Percentiles rank a stretch among this genome's conserved stretches.
Conservation (phyloP, 257 asterid genomes). For the Pogostemon cablin region DNA sequence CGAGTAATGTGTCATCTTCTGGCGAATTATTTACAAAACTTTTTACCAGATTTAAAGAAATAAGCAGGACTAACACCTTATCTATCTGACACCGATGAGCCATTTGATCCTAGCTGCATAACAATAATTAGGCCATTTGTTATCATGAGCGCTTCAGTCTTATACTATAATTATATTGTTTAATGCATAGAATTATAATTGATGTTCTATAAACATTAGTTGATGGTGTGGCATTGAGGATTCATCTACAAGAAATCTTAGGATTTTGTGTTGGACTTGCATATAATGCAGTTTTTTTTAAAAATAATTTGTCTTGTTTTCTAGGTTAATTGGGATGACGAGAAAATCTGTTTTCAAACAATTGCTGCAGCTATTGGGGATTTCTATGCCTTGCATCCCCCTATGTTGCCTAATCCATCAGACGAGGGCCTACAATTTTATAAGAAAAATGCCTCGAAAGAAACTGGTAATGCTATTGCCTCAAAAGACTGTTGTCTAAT, state of each 20-base stretch:
- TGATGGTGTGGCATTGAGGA: slow-evolving; percentile 14
- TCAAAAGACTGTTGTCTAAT: no score
- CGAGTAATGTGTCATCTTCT: no score
- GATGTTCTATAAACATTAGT: slow-evolving; percentile 6
- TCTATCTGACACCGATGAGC: background rate
- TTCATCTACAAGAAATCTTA: background rate
- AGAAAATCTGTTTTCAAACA: slow-evolving; percentile 81
- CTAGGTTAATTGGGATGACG: slow-evolving; percentile 93
- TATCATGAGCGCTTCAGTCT: no score
- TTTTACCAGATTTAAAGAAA: no score
- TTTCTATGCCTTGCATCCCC: slow-evolving; percentile 91
- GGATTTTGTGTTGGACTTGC: slow-evolving; percentile 24
- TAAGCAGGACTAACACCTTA: no score
- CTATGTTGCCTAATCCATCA: slow-evolving; percentile 92
- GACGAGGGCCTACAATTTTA: slow-evolving; percentile 77
- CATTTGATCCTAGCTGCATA: background rate
- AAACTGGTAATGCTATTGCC: slow-evolving; percentile 45
- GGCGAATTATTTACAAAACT: no score
- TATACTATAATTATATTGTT: background rate
- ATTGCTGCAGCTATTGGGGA: slow-evolving; percentile 94
- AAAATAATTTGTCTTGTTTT: slow-evolving; percentile 25
- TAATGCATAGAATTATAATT: background rate
- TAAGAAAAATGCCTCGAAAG: slow-evolving; percentile 49
- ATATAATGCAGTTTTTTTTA: slow-evolving; percentile 9
- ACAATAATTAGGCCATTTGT: background rate